These are phyloP conservation scores for Penicillium sp. DNA, from an alignment of 2,329 filamentous ascomycete species.

Conservation along the genomic window DNA sequence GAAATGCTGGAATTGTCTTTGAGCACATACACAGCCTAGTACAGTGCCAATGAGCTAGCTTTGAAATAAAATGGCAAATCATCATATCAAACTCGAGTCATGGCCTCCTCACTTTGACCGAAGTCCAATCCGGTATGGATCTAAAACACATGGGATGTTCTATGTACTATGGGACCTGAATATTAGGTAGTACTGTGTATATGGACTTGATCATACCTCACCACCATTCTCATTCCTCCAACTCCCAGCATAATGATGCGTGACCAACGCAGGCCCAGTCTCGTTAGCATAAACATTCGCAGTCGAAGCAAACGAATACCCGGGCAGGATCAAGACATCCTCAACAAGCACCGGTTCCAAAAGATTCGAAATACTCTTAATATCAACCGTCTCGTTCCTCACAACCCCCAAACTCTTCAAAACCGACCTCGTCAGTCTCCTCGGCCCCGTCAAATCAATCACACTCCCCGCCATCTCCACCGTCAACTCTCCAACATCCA, in stretches of 20 bases:
- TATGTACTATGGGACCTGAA: not conserved
- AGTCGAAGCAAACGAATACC: conserved; percentile 4
- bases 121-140: not conserved
- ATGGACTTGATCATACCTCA: conserved; percentile 1
- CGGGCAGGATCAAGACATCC: conserved; percentile 12
- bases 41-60: conserved; percentile 1
- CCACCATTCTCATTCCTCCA: conserved; percentile 11
- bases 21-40: not conserved
- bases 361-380: conserved; percentile 4
- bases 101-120: not conserved
- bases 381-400: not conserved
- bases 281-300: conserved; percentile 2
- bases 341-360: conserved; percentile 3
- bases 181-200: too few species aligned
- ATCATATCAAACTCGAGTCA: conserved; percentile 1
- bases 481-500: not conserved
- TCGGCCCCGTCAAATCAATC: conserved; percentile 10
- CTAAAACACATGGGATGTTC: not conserved
- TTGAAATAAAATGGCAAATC: conserved; percentile 3
- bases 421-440: conserved; percentile 1
- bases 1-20: not conserved
- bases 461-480: conserved; percentile 3
- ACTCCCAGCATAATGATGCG: conserved; percentile 12
- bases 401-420: conserved; percentile 4
- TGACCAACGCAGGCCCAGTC: conserved; percentile 7